Conservation (phyloP, 2,329 filamentous ascomycete genomes). For the Calonectria henricotiae region DNA sequence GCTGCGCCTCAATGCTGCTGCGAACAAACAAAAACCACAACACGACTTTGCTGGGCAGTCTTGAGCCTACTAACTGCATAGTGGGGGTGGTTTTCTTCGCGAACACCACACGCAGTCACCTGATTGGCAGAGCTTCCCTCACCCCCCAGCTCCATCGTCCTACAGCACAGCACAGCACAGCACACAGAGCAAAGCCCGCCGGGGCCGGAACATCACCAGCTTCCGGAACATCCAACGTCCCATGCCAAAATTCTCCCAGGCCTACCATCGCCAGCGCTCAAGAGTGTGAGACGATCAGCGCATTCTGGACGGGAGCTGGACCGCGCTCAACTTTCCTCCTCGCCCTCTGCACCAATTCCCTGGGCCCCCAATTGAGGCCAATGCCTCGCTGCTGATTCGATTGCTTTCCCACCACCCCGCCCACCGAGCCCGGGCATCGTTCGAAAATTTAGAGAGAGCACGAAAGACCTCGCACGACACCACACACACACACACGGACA, state of each 20-base stretch:
- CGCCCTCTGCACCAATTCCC: slow-evolving; percentile 8
- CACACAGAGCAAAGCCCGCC: slow-evolving; percentile 20
- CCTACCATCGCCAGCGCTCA: slow-evolving; percentile 19
- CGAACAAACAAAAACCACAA: background rate
- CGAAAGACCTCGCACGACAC: slow-evolving; percentile 25
- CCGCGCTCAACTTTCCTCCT: slow-evolving; percentile 35
- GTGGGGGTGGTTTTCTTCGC: slow-evolving; percentile 43
- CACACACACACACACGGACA: background rate
- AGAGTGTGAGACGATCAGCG: slow-evolving; percentile 43
- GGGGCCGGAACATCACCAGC: slow-evolving; percentile 51
- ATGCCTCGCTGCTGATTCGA: slow-evolving; percentile 45
- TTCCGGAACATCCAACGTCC: slow-evolving; percentile 40
- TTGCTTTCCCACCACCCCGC: slow-evolving; percentile 1
- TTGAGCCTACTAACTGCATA: slow-evolving; percentile 6
- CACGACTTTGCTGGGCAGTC: background rate
- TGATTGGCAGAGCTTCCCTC: slow-evolving; percentile 50
- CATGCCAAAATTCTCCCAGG: slow-evolving; percentile 49
- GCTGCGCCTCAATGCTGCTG: slow-evolving; percentile 22
- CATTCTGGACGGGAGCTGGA: slow-evolving; percentile 43
- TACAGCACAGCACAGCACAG: background rate
- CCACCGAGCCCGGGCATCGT: background rate
- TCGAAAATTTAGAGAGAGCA: background rate
- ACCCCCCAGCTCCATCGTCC: background rate
- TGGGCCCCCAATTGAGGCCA: slow-evolving; percentile 46
- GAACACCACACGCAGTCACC: slow-evolving; percentile 57